phyloP scores from a whole-genome alignment of 208 protist species.

The Tetramitus jugosus region DNA sequence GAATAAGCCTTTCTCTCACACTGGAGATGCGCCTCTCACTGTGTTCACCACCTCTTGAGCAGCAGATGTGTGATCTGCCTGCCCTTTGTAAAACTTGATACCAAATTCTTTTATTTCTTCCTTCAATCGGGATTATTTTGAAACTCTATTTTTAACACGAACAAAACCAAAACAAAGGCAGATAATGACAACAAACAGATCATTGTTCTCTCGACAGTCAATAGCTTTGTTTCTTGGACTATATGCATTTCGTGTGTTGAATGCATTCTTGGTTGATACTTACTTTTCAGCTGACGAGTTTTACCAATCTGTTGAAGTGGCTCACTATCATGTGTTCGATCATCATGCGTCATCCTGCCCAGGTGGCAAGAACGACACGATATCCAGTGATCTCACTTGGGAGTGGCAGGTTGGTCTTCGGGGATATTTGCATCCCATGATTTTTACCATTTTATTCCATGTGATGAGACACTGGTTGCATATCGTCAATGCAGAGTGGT shows the following conservation, averaged over 20 bases:
- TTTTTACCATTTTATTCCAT: background rate
- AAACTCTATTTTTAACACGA: too few relatives aligned
- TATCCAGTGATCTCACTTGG: background rate
- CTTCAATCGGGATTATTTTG: too few relatives aligned
- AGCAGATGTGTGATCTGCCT: too few relatives aligned
- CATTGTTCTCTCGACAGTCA: too few relatives aligned
- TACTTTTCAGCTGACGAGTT: slow-evolving; percentile 12
- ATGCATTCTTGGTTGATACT: background rate
- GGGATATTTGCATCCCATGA: background rate
- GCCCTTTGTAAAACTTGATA: too few relatives aligned
- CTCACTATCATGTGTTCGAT: background rate
- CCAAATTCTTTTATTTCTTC: too few relatives aligned
- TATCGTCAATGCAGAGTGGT: background rate
- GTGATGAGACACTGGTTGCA: background rate
- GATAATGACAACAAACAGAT: too few relatives aligned
- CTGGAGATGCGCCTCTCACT: too few relatives aligned
- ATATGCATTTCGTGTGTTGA: background rate
- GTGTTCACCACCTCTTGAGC: too few relatives aligned
- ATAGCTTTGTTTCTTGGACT: background rate
- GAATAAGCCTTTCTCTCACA: too few relatives aligned
- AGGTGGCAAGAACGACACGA: background rate
- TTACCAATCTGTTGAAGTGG: background rate
- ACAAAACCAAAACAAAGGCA: too few relatives aligned
- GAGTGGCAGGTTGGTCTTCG: background rate
- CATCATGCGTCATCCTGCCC: background rate